A percentile compares a stretch with the other conserved stretches of the same genome.
Evolutionary conservation across 768 basidiomycete genomes (phyloP).

Genomic region (Termitomyces sp.): DNA sequence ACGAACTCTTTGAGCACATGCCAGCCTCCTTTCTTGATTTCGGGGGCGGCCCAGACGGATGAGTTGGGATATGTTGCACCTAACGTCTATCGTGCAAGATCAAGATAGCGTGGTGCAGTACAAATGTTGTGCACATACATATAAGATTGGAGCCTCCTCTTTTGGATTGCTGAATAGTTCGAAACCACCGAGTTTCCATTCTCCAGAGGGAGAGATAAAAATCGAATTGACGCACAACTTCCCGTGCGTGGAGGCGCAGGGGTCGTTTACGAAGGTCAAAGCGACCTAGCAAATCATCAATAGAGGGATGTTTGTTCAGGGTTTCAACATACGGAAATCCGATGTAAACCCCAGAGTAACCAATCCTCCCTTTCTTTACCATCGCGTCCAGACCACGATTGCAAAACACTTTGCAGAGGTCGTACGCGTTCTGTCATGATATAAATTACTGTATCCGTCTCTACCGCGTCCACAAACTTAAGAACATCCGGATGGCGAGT

Average conservation of each 20-base stretch:
- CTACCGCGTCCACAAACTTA: constrained; percentile 91
- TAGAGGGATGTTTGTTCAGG: not conserved
- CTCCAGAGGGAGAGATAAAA: constrained; percentile 89
- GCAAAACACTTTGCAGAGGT: constrained; percentile 62
- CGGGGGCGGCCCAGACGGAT: constrained; percentile 66
- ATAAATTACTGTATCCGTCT: constrained; percentile 82
- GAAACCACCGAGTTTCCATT: constrained; percentile 96
- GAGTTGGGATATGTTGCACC: constrained; percentile 64
- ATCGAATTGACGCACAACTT: constrained; percentile 71
- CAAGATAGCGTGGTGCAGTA: constrained; percentile 8
- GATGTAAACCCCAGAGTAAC: constrained; percentile 91
- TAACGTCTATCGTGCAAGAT: constrained; percentile 47
- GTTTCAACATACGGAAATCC: constrained; percentile 68
- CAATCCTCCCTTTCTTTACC: constrained; percentile 79
- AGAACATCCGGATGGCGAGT: constrained; percentile 95
- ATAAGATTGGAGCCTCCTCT: constrained; percentile 75
- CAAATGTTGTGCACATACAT: constrained; percentile 48
- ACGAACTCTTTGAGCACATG: constrained; percentile 75
- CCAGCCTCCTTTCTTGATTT: constrained; percentile 89
- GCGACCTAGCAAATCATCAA: constrained; percentile 58
- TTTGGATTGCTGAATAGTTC: constrained; percentile 83
- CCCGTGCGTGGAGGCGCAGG: constrained; percentile 80
- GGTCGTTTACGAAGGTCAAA: constrained; percentile 84
- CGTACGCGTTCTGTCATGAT: constrained; percentile 94
- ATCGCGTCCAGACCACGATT: constrained; percentile 58